Base-by-base conservation (phyloP, 2,329 filamentous ascomycete species). In the Diplodia sapinea region DNA sequence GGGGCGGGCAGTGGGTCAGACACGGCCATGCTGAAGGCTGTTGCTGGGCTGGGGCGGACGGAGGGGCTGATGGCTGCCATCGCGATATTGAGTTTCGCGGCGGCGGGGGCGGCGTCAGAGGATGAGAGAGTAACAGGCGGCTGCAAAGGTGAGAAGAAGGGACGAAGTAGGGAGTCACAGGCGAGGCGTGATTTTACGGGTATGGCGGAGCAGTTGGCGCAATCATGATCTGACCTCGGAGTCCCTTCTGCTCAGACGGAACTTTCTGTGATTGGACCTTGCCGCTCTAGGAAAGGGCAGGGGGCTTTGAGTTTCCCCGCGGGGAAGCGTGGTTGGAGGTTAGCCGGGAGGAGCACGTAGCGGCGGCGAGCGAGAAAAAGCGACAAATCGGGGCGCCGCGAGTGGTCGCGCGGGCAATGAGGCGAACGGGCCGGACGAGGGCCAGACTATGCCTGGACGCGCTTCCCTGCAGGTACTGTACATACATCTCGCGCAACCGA, bases 331-430 rank as follows among this genome's bases (percentile, higher is more conserved):
- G 51, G 47, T 36, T 33, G 11, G 47, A 51, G 59, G 59, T 63
- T 47, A 63, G 59, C 43, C 43, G 59, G 59, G 59, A 63, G 26
- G 59, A 63, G 26, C 57, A 47, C 36, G 57, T 29, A 62, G 57
- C 57, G n/a, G 43, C 43, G 26, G 29, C 23, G 54, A 56, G 29
- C 33, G 54, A 23, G n/a, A 63, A 38, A 26, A 38, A n/a, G 13
- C 26, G 57, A 33, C 56, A 62, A 62, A 62, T 62, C 23, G 29
- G 43, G 57, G 57, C 57, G 43, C 38, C 15, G 56, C 56, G 36
- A 59, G 38, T 59, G 56, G 56, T 29, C 38, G 38, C 13, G 23
- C 56, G 38, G 56, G 29, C 51, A n/a, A 29, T 55, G 51, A 29
- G 13, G 51, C 29, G 51, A 40, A 23, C 38, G 56, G 36, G 26